Conservation (phyloP, 2,329 filamentous ascomycete genomes). For the Alternaria atra region DNA sequence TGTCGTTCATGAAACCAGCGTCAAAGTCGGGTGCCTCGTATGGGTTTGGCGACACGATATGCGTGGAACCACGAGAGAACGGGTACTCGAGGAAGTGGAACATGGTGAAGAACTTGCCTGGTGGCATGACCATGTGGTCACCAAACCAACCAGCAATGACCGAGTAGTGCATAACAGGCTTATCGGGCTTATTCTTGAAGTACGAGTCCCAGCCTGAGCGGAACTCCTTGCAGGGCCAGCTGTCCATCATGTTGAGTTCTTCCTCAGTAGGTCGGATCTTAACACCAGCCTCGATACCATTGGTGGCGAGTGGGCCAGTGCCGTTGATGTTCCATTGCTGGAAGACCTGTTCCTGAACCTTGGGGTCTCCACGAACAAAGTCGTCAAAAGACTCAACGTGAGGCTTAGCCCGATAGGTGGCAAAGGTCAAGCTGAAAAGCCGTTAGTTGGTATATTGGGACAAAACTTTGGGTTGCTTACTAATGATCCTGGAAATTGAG, state of each 20-base stretch:
- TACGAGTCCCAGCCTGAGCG: constrained; percentile 79
- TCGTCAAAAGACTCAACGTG: constrained; percentile 82
- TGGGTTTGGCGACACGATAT: constrained; percentile 75
- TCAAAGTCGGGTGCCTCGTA: constrained; percentile 82
- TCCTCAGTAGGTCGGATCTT: constrained; percentile 76
- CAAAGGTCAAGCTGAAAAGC: constrained; percentile 65
- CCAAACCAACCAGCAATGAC: constrained; percentile 69
- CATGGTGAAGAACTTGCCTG: constrained; percentile 84
- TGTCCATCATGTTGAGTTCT: constrained; percentile 73
- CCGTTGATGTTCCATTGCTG: constrained; percentile 82
- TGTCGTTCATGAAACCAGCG: constrained; percentile 85
- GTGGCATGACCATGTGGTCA: constrained; percentile 68
- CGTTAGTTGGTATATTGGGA: no score
- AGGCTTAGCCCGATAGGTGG: constrained; percentile 75
- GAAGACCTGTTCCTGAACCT: constrained; percentile 76
- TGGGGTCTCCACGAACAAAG: constrained; percentile 77
- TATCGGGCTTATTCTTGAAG: constrained; percentile 85
- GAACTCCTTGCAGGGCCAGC: constrained; percentile 79
- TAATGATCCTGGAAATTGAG: constrained; percentile 82
- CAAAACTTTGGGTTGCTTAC: no score
- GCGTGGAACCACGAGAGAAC: constrained; percentile 64
- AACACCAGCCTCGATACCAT: constrained; percentile 81
- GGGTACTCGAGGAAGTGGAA: constrained; percentile 33
- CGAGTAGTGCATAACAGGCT: constrained; percentile 86
- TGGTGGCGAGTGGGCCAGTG: constrained; percentile 78